These are phyloP conservation scores for Talaromyces sp. DNA, from an alignment of 2,329 filamentous ascomycete genomes.

Conservation along the genomic window DNA sequence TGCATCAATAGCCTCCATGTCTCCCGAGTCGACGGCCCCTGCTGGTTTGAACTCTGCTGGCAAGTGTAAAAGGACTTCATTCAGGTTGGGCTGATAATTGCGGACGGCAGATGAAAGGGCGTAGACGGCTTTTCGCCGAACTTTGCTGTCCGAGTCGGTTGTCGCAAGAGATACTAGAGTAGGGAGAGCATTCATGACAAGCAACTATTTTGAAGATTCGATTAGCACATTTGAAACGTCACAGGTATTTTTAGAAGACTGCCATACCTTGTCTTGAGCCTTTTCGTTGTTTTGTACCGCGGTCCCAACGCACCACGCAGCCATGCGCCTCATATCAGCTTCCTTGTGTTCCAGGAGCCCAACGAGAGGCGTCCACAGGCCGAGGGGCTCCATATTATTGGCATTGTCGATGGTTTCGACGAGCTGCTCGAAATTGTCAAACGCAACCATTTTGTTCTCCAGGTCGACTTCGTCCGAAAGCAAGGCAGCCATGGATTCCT, in stretches of 20 bases:
- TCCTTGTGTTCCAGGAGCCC: conserved; percentile 63
- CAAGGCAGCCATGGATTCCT: conserved; percentile 72
- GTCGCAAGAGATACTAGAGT: conserved; percentile 61
- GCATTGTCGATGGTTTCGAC: conserved; percentile 94
- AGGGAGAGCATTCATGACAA: conserved; percentile 61
- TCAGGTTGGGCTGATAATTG: conserved; percentile 76
- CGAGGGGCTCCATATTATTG: conserved; percentile 77
- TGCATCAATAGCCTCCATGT: conserved; percentile 81
- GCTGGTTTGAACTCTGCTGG: conserved; percentile 53
- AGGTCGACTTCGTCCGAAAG: conserved; percentile 59
- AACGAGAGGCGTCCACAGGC: conserved; percentile 77
- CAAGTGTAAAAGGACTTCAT: conserved; percentile 61
- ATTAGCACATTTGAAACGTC: conserved; percentile 27
- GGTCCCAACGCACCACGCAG: conserved; percentile 90
- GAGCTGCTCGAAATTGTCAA: conserved; percentile 92
- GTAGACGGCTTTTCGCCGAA: conserved; percentile 81
- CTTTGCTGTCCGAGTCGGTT: conserved; percentile 54
- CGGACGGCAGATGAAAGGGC: conserved; percentile 79
- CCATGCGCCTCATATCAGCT: conserved; percentile 69
- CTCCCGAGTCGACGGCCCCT: conserved; percentile 65
- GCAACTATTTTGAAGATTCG: conserved; percentile 32
- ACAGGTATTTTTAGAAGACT: conserved; percentile 29
- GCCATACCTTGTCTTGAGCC: conserved; percentile 64
- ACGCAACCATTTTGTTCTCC: conserved; percentile 73
- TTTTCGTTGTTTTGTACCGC: conserved; percentile 94